Percentiles rank a stretch among this genome's conserved stretches.
Conservation (phyloP, 2,329 filamentous ascomycete genomes). For the Anisogramma anomala region DNA sequence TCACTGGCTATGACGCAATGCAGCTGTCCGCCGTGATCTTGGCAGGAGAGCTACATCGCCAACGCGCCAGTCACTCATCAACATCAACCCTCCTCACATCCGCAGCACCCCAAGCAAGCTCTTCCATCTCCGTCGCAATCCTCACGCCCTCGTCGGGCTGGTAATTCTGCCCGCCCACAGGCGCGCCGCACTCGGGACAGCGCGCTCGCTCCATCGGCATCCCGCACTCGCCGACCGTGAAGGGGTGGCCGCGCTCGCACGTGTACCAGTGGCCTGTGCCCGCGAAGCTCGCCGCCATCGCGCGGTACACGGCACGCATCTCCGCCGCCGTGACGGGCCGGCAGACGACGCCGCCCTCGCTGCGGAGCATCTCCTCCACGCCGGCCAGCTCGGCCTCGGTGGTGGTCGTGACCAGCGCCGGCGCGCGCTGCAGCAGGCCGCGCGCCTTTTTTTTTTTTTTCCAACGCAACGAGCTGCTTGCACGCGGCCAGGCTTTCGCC, state of each 20-base stretch:
- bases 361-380: conserved; percentile 34
- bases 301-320: conserved; percentile 35
- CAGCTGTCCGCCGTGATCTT: too few relatives aligned
- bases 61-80: too few relatives aligned
- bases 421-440: too few relatives aligned
- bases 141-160: conserved; percentile 37
- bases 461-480: conserved; percentile 24
- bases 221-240: conserved; percentile 55
- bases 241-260: conserved; percentile 46
- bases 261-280: conserved; percentile 52
- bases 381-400: conserved; percentile 35
- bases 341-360: conserved; percentile 36
- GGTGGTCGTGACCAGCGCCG: too few relatives aligned
- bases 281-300: conserved; percentile 38
- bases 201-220: conserved; percentile 50
- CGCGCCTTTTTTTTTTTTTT: too few relatives aligned
- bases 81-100: neutral
- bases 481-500: conserved; percentile 28
- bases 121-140: conserved; percentile 37
- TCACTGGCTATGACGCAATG: too few relatives aligned
- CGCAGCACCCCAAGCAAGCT: conserved; percentile 10
- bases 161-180: conserved; percentile 45
- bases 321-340: conserved; percentile 37
- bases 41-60: too few relatives aligned
- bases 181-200: conserved; percentile 51